Evolutionary conservation across 306 rosid species (phyloP), one percentile per base, ranked within the genome.

Genomic region (Dryas alaskensis): DNA sequence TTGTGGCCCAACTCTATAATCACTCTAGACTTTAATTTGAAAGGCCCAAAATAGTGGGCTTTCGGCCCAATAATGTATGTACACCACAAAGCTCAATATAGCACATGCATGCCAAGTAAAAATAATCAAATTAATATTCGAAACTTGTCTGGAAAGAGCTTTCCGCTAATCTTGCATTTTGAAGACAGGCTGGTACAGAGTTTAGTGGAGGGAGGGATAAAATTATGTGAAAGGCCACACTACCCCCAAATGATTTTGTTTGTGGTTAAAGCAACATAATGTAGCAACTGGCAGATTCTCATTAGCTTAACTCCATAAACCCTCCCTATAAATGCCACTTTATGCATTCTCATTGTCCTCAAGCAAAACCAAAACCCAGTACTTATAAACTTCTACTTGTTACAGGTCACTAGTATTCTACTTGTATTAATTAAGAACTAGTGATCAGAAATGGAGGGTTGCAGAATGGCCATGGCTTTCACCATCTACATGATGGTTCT

Each of bases 401-500:
- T 27, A 27, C 31, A 2, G 31, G n/a, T 25, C 61, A 69, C 25
- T 51, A 50, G 55, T 13, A 13, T 16, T 62, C 74, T 19, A 8
- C 13, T 59, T 13, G 49, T 19, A 19, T 42, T 16, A 69, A 9
- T 60, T 55, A 17, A 62, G 54, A 67, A n/a, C 1, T 22, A 14
- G 74, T 44, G 44, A 19, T 49, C 76, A 37, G 79, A 31, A 5
- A 81, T 81, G 85, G 81, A 73, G 68, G 27, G 50, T 8, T 37
- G 59, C 76, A 83, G 43, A 70, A 12, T 84, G 82, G 77, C 73
- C 62, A 27, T 78, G 14, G 65, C 62, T 82, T 72, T 87, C 80
- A 69, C 87, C 65, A 25, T 82, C 74, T 84, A 66, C 86, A 67
- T 78, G 67, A 65, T 87, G 75, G 85, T 78, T 58, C 67, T 79